These are phyloP conservation scores for Helotiales sp. DNA, from an alignment of 2,329 filamentous ascomycete species.

Conservation along the genomic window DNA sequence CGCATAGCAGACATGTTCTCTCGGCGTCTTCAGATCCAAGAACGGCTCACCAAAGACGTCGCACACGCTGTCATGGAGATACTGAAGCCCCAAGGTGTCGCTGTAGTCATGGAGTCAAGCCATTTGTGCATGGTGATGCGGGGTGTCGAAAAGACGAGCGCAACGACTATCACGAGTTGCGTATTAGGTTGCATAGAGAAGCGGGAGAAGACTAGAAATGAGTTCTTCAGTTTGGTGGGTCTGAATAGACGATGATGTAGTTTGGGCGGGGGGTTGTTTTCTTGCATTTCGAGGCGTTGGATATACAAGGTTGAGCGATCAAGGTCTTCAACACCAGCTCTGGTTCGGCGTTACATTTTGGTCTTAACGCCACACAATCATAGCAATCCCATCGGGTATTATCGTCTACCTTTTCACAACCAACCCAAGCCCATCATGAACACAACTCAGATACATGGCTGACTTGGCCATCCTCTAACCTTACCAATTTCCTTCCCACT, in stretches of 20 bases:
- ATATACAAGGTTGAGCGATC: conserved; percentile 29
- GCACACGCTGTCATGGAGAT: conserved; percentile 93
- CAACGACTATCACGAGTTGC: conserved; percentile 91
- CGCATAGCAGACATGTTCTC: conserved; percentile 98
- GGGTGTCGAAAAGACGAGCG: conserved; percentile 90
- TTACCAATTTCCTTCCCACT: conserved; percentile 49
- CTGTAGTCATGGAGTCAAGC: conserved; percentile 95
- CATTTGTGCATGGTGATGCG: conserved; percentile 99
- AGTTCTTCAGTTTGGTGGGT: conserved; percentile 83
- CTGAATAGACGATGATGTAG: conserved; percentile 57
- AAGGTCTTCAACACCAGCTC: conserved; percentile 43
- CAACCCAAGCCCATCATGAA: neutral
- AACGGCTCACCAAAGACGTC: conserved; percentile 94
- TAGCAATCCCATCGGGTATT: conserved; percentile 14
- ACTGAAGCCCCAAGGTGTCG: conserved; percentile 90
- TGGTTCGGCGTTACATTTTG: conserved; percentile 38
- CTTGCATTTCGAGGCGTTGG: conserved; percentile 32
- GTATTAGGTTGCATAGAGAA: conserved; percentile 96
- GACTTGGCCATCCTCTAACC: conserved; percentile 27
- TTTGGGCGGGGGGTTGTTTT: conserved; percentile 14
- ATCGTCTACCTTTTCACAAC: neutral
- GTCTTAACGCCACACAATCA: conserved; percentile 43
- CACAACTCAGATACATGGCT: neutral
- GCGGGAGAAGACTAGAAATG: conserved; percentile 91
- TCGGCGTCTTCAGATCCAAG: conserved; percentile 91